Evolutionary conservation across 2,329 filamentous ascomycete species (phyloP).

Genomic region (Aspergillus jensenii): DNA sequence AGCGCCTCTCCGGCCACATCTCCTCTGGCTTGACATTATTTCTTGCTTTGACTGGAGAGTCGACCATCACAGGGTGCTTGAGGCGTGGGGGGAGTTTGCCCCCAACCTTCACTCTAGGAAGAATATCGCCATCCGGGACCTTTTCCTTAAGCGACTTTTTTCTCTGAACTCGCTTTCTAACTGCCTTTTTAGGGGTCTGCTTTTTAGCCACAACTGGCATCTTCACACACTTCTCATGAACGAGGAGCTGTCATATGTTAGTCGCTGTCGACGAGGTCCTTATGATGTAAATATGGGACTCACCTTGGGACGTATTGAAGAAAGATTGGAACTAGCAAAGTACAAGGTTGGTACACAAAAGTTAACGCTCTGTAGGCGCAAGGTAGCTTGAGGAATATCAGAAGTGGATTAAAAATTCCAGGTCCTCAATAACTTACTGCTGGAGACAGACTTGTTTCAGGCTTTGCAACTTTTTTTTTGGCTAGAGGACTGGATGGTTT

Average conservation of each 20-base stretch:
- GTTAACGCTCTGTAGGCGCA: neutral
- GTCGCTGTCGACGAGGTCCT: neutral
- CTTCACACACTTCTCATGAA: neutral
- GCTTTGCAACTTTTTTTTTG: neutral
- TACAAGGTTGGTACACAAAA: neutral
- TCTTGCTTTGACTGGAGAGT: neutral
- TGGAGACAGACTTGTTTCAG: neutral
- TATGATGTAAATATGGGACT: too few relatives aligned
- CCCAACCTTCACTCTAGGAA: neutral
- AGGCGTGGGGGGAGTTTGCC: neutral
- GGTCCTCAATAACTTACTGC: neutral
- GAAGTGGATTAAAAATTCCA: neutral
- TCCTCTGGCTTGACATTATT: neutral
- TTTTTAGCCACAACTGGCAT: neutral
- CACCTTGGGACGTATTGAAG: too few relatives aligned
- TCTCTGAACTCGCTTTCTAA: neutral
- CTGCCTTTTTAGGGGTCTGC: neutral
- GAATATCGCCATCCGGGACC: neutral
- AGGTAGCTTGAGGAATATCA: neutral
- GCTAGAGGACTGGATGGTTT: neutral
- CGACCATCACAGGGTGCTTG: neutral
- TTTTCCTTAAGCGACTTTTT: neutral
- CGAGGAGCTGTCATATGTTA: neutral
- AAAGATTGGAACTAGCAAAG: neutral
- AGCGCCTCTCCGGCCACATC: neutral